Conservation (phyloP, 1,284 basidiomycete species). For the Ustilago cynodontis region DNA sequence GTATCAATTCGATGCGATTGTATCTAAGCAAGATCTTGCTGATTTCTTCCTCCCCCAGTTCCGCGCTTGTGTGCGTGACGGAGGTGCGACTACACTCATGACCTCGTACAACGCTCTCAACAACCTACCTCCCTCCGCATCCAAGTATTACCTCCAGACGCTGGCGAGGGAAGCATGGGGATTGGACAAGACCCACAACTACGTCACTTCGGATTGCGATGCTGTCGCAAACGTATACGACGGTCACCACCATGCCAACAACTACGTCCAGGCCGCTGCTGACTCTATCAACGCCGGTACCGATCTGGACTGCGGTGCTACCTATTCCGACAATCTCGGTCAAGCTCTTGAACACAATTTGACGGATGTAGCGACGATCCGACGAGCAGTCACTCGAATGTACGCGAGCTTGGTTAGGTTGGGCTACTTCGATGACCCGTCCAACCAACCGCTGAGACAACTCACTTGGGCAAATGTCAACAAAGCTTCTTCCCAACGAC, state of each 20-base stretch:
- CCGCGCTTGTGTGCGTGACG: slow-evolving; percentile 32
- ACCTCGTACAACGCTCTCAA: slow-evolving; percentile 34
- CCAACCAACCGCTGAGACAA: slow-evolving; percentile 21
- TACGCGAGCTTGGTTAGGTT: slow-evolving; percentile 22
- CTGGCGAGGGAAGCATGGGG: slow-evolving; percentile 22
- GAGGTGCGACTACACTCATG: slow-evolving; percentile 27
- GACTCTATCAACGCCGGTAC: slow-evolving; percentile 31
- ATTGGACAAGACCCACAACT: slow-evolving; percentile 26
- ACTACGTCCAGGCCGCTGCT: slow-evolving; percentile 26
- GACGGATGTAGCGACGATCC: slow-evolving; percentile 15
- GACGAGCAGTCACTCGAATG: slow-evolving; percentile 18
- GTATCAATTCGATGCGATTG: slow-evolving; percentile 34
- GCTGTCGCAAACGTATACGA: slow-evolving; percentile 36
- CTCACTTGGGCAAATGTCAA: slow-evolving; percentile 30
- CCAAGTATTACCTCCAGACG: slow-evolving; percentile 31
- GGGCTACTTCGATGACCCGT: slow-evolving; percentile 21
- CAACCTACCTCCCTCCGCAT: slow-evolving; percentile 24
- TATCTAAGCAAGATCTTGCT: slow-evolving; percentile 33
- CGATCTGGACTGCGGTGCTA: slow-evolving; percentile 36
- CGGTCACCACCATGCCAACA: slow-evolving; percentile 22
- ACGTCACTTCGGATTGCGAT: slow-evolving; percentile 37
- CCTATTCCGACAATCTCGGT: slow-evolving; percentile 21
- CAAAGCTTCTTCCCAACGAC: slow-evolving; percentile 9
- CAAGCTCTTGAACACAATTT: slow-evolving; percentile 19
- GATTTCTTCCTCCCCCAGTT: slow-evolving; percentile 38